A percentile compares a stretch with the other conserved stretches of the same genome.
Conservation (phyloP, 768 basidiomycete species). For the Podaxis sp. region DNA sequence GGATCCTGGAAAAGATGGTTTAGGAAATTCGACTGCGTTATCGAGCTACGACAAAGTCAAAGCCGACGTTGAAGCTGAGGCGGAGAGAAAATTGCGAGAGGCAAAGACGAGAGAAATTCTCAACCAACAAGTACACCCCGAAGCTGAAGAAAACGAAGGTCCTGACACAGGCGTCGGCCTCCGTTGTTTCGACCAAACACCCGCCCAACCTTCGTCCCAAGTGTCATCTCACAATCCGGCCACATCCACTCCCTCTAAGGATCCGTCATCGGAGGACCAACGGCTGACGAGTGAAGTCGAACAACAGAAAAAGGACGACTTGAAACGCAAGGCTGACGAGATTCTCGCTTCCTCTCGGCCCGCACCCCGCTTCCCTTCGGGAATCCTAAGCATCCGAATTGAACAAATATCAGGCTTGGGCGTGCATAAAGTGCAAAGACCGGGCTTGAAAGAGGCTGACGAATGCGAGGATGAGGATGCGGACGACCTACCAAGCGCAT, state of each 20-base stretch:
- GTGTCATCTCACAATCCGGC: not conserved
- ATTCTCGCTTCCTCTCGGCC: conserved; percentile 46
- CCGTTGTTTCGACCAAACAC: not conserved
- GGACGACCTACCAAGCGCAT: conserved; percentile 60
- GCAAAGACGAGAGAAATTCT: conserved; percentile 5
- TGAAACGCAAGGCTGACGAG: conserved; percentile 32
- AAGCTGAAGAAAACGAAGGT: not conserved
- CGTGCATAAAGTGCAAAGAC: conserved; percentile 47
- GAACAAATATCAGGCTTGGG: conserved; percentile 65
- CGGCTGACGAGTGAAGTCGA: conserved; percentile 25
- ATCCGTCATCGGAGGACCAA: conserved; percentile 36
- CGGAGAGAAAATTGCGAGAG: conserved; percentile 18
- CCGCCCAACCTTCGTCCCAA: not conserved
- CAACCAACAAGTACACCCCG: not conserved
- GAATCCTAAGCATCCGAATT: conserved; percentile 60
- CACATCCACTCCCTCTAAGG: not conserved
- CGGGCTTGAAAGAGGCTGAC: conserved; percentile 48
- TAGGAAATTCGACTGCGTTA: not conserved
- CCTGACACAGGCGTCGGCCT: not conserved
- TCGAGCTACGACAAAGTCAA: conserved; percentile 30
- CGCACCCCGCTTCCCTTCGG: conserved; percentile 57
- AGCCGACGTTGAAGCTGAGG: conserved; percentile 29
- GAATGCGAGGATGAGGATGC: conserved; percentile 55
- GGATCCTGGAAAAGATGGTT: too few relatives aligned
- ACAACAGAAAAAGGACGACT: conserved; percentile 32